phyloP scores from a whole-genome alignment of 2,329 filamentous ascomycete genomes.

The Penicillium sp. region DNA sequence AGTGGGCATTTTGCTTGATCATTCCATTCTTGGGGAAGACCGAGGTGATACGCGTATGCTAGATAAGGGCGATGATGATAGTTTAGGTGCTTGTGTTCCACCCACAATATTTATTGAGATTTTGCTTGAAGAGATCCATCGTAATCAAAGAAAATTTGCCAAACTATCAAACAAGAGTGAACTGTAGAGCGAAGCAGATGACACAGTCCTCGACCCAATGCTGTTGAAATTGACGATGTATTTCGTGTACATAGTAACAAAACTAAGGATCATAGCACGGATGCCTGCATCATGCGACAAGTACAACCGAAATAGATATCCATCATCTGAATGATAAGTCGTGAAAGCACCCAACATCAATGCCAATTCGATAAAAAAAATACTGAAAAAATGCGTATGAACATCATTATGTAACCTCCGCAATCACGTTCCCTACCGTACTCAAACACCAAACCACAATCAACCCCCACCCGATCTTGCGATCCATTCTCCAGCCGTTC shows the following conservation, averaged over 20 bases:
- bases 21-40: neutral
- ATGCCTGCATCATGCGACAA: neutral
- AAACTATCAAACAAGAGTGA: too few relatives aligned
- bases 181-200: neutral
- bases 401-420: conserved; percentile 58
- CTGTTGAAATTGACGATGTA: neutral
- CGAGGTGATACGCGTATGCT: neutral
- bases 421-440: conserved; percentile 75
- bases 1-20: neutral
- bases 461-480: conserved; percentile 75
- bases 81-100: conserved; percentile 1
- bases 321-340: neutral
- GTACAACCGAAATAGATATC: neutral
- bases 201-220: neutral
- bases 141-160: neutral
- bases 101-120: neutral
- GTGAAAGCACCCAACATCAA: neutral
- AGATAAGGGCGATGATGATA: neutral
- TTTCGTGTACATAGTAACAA: neutral
- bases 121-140: neutral
- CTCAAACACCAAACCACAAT: conserved; percentile 78
- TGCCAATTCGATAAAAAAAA: neutral
- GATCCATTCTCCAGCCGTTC: conserved; percentile 83
- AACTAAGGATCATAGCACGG: neutral
- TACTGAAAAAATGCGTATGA: neutral